Evolutionary conservation across 352 stramenopile species (phyloP).

Genomic region (Globisporangium barbulae): DNA sequence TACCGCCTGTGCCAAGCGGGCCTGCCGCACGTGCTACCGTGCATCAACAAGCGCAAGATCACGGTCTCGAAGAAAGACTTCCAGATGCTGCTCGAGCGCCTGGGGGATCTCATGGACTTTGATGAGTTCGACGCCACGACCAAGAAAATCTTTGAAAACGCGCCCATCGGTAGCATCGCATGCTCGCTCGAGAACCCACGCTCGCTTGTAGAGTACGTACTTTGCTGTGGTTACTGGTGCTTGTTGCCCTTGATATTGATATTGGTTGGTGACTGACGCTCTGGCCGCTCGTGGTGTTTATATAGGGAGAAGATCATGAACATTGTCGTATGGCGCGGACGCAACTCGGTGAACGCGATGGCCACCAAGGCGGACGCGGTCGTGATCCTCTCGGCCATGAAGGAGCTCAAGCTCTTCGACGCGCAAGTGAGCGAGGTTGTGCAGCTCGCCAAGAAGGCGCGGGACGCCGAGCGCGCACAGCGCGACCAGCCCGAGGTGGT

Average conservation of each 20-base stretch:
- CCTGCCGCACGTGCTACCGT: conserved; percentile 79
- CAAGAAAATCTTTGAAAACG: conserved; percentile 41
- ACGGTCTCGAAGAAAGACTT: conserved; percentile 67
- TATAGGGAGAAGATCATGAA: conserved; percentile 79
- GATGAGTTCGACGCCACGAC: conserved; percentile 71
- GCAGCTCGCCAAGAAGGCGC: conserved; percentile 41
- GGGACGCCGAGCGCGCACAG: conserved; percentile 39
- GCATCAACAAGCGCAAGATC: conserved; percentile 68
- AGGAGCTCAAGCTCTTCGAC: conserved; percentile 80
- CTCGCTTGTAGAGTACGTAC: conserved; percentile 66
- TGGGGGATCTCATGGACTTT: conserved; percentile 81
- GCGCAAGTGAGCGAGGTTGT: conserved; percentile 37
- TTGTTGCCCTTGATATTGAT: not conserved
- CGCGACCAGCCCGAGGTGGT: conserved; percentile 21
- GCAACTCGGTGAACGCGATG: conserved; percentile 88
- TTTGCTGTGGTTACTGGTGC: not conserved
- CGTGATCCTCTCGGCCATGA: conserved; percentile 78
- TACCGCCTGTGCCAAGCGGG: conserved; percentile 91
- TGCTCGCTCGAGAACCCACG: conserved; percentile 66
- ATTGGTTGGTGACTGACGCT: not conserved
- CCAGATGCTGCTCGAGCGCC: conserved; percentile 82
- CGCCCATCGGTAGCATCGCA: conserved; percentile 74
- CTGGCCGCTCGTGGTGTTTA: conserved; percentile 9
- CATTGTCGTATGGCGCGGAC: conserved; percentile 80
- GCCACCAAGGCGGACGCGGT: conserved; percentile 75